These are phyloP conservation scores for Candolleomyces efflorescens DNA, from an alignment of 768 basidiomycete genomes.

Conservation along the genomic window DNA sequence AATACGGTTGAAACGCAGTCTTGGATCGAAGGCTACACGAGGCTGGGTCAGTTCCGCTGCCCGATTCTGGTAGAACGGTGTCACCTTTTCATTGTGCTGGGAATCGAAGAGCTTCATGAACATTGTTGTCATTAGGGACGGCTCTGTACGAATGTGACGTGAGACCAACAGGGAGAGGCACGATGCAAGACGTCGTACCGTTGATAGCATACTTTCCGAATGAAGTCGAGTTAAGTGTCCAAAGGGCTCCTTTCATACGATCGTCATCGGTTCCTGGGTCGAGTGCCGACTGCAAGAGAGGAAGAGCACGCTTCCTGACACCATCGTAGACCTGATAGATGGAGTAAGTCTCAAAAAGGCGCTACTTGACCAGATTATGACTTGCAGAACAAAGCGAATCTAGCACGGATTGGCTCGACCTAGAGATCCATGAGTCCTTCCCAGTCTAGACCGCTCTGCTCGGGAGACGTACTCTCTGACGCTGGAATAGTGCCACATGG, in stretches of 20 bases:
- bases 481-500: constrained; percentile 69
- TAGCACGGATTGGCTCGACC: constrained; percentile 45
- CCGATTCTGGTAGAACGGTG: neutral
- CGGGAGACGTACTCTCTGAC: constrained; percentile 38
- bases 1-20: constrained; percentile 60
- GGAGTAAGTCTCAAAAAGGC: neutral
- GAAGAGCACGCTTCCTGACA: constrained; percentile 57
- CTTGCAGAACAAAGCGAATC: constrained; percentile 50
- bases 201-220: constrained; percentile 57
- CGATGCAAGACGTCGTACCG: constrained; percentile 24
- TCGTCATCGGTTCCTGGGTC: constrained; percentile 76
- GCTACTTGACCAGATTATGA: neutral
- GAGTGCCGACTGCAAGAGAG: constrained; percentile 51
- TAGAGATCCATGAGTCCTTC: constrained; percentile 21
- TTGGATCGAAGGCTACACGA: constrained; percentile 69
- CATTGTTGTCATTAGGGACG: constrained; percentile 55
- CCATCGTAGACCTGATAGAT: constrained; percentile 59
- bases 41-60: neutral
- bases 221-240: constrained; percentile 62
- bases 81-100: constrained; percentile 81
- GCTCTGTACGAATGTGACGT: constrained; percentile 39
- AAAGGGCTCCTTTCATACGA: constrained; percentile 89
- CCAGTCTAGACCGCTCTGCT: constrained; percentile 11
- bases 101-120: constrained; percentile 61
- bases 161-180: neutral